Evolutionary conservation across 495 filamentous ascomycete genomes (phyloP).

Genomic region (Penicillium atrosanguineum): DNA sequence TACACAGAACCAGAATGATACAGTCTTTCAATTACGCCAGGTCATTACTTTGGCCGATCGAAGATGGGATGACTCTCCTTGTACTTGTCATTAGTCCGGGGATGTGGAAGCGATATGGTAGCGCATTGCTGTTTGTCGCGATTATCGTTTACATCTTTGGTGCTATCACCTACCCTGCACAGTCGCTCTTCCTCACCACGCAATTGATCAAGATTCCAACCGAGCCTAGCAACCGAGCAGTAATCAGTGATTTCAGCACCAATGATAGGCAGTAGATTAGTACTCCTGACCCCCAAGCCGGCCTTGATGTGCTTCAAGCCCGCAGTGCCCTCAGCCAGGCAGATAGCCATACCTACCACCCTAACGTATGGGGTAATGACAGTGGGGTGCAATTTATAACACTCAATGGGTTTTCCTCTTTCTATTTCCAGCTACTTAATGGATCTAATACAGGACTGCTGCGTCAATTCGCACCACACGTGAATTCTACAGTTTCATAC

Average conservation of each 20-base stretch:
- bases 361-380: conserved; percentile 12
- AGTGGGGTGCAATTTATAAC: conserved; percentile 1
- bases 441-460: conserved; percentile 20
- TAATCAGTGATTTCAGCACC: no score
- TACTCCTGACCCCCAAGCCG: not conserved
- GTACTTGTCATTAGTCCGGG: not conserved
- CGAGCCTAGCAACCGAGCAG: no score
- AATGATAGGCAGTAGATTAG: not conserved
- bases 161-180: conserved; percentile 23
- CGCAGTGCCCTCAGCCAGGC: conserved; percentile 8
- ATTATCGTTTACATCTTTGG: conserved; percentile 20
- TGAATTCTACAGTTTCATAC: conserved; percentile 20
- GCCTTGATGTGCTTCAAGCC: conserved; percentile 7
- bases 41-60: conserved; percentile 23
- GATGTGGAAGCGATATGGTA: conserved; percentile 16
- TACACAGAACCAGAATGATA: conserved; percentile 22
- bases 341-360: conserved; percentile 3
- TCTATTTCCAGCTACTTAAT: conserved; percentile 12
- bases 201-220: conserved; percentile 5
- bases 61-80: conserved; percentile 16
- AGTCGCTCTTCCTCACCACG: conserved; percentile 18
- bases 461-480: conserved; percentile 22
- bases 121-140: conserved; percentile 11
- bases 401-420: conserved; percentile 11
- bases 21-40: conserved; percentile 19